Evolutionary conservation across 176 grass and related monocot genomes (phyloP), one percentile per base, ranked within the genome.

Genomic region (Rhynchospora tenuis): DNA sequence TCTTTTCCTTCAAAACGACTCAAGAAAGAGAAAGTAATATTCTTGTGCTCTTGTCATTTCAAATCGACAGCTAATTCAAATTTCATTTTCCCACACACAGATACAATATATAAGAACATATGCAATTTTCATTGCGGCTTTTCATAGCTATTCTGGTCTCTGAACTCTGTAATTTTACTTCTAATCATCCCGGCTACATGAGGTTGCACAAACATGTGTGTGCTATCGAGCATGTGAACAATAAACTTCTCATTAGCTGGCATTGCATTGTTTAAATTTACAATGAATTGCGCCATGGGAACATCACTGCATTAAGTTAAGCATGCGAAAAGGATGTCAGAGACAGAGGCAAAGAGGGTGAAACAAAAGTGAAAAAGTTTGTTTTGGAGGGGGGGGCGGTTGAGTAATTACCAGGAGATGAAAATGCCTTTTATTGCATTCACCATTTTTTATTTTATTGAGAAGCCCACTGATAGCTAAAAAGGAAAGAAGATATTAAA

Each of bases 351-450:
- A 83, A 28, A 45, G 80, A 54, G 10, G 1, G 22, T 59, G 42
- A 23, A 60, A 86, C 15, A 7, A 23, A 60, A 50, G 0, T 13
- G 22, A 17, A 6, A 22, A 73, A 55, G n/a, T n/a, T 26, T 45
- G 81, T 59, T 23, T 64, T 3, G 5, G 13, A 85, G 29, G 20
- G 24, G 44, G 23, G 44, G 10, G 19, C 14, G 22, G 29, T 20
- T 28, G n/a, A 3, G 43, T 74, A 46, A 78, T 86, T 86, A 93
- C 95, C 95, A 98, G 83, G 95, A 98, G 71, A 98, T 90, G 65
- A 98, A 94, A 84, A 97, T 20, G 17, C 95, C 92, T 87, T 98
- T 98, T 47, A 94, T 87, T 59, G 95, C 95, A 19, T 98, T 98
- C 79, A 94, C 95, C 95, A 98, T 95, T 19, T 19, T 89, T 87